Evolutionary conservation across 768 basidiomycete genomes (phyloP).

Genomic region (Pleurotus citrinopileatus): DNA sequence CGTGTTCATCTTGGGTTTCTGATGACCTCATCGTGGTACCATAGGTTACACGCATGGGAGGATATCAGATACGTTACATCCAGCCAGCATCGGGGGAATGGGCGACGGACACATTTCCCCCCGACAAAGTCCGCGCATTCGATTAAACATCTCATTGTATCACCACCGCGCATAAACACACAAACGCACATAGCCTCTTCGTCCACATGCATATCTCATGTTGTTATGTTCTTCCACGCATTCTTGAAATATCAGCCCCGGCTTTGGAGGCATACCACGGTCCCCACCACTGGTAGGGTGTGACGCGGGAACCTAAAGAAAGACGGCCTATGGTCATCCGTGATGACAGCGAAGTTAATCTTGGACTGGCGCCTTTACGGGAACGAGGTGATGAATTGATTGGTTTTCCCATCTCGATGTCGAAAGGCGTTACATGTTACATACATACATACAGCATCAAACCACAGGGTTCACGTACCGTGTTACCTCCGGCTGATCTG

Average conservation of each 20-base stretch:
- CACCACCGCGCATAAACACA: neutral
- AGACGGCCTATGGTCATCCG: too few species aligned
- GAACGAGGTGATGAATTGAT: neutral
- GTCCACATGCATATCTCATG: neutral
- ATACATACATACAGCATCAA: too few species aligned
- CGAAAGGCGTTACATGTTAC: too few species aligned
- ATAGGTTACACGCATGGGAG: conserved; percentile 3
- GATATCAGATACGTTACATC: conserved; percentile 6
- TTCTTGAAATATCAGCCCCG: neutral
- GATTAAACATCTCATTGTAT: neutral
- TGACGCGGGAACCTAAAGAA: too few species aligned
- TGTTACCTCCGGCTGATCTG: too few species aligned
- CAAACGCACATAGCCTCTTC: too few species aligned
- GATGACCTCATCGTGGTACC: neutral
- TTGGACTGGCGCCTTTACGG: neutral
- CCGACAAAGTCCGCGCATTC: conserved; percentile 7
- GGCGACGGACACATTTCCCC: conserved; percentile 4
- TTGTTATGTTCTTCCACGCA: neutral
- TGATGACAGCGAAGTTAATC: too few species aligned
- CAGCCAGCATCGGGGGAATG: conserved; percentile 7
- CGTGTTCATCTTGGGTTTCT: neutral
- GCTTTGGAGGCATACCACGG: neutral
- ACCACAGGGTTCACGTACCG: too few species aligned
- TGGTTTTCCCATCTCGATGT: neutral
- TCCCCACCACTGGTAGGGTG: too few species aligned